Conservation (phyloP, 1,139 yeast genomes). For the Taiozyma onychis region DNA sequence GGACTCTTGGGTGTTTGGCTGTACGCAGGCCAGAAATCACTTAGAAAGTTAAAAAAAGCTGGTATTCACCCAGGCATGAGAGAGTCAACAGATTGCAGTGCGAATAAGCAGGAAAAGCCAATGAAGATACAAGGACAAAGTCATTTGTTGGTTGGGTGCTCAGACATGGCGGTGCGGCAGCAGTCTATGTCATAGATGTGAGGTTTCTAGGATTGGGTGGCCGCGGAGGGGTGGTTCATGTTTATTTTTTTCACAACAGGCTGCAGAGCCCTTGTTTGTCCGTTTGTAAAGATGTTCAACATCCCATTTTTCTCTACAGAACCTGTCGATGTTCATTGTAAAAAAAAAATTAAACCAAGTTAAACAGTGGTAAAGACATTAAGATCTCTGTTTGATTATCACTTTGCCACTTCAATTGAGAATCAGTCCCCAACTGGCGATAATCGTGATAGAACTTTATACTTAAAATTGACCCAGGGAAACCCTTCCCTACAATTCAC, state of each 20-base stretch:
- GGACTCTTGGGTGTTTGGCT: not conserved
- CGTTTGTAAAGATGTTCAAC: not conserved
- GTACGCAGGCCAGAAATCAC: not conserved
- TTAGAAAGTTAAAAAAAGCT: not conserved
- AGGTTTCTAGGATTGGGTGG: not conserved
- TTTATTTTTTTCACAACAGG: not conserved
- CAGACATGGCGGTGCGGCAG: not conserved
- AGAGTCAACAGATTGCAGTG: no score
- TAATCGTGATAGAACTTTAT: no score
- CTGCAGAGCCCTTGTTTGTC: not conserved
- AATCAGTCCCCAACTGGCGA: not conserved
- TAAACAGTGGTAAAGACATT: not conserved
- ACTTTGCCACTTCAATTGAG: not conserved
- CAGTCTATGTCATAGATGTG: not conserved
- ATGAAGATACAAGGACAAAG: not conserved
- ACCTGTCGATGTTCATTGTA: not conserved
- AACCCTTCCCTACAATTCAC: not conserved
- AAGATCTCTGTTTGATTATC: no score
- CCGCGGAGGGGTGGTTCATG: not conserved
- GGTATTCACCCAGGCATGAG: not conserved
- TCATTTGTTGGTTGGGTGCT: not conserved
- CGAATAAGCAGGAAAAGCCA: not conserved
- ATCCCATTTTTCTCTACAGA: not conserved
- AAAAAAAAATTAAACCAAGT: no score
- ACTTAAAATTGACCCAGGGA: not conserved